Evolutionary conservation across 2,329 filamentous ascomycete genomes (phyloP).

Genomic region (Penicillium sp.): DNA sequence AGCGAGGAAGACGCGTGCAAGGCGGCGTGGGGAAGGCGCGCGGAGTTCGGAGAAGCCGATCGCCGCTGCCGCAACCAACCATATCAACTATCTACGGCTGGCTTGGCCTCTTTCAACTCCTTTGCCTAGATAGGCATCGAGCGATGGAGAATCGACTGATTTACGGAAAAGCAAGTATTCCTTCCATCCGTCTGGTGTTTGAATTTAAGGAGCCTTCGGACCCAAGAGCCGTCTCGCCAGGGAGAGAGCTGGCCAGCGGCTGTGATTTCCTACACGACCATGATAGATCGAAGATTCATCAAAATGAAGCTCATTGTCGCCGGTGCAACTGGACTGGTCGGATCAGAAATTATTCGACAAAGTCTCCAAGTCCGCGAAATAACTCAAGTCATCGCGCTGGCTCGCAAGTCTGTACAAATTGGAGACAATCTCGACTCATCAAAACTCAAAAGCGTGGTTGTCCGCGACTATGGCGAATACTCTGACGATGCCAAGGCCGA

Average conservation of each 20-base stretch:
- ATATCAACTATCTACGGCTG: too few relatives aligned
- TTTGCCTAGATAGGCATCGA: too few relatives aligned
- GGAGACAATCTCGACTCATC: slow-evolving; percentile 1
- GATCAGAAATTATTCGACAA: slow-evolving; percentile 37
- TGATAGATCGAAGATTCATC: neutral
- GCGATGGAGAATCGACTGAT: too few relatives aligned
- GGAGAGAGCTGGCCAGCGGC: too few relatives aligned
- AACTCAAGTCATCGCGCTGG: slow-evolving; percentile 11
- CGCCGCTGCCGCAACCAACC: too few relatives aligned
- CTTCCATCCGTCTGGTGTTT: too few relatives aligned
- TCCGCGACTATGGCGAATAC: slow-evolving; percentile 35
- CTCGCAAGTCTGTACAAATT: slow-evolving; percentile 5
- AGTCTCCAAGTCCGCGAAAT: slow-evolving; percentile 23
- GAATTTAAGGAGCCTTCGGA: too few relatives aligned
- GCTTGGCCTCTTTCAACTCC: too few relatives aligned
- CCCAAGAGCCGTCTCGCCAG: neutral
- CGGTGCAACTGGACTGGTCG: slow-evolving; percentile 37
- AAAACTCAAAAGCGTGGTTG: slow-evolving; percentile 35
- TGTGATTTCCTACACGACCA: too few relatives aligned
- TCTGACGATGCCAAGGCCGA: slow-evolving; percentile 30
- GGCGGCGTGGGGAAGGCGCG: too few relatives aligned
- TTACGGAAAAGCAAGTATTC: too few relatives aligned
- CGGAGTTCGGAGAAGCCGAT: too few relatives aligned
- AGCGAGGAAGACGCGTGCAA: neutral
- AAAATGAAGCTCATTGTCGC: slow-evolving; percentile 39